Base-by-base conservation (phyloP, 2,329 filamentous ascomycete genomes). In the Aspergillus terreus region DNA sequence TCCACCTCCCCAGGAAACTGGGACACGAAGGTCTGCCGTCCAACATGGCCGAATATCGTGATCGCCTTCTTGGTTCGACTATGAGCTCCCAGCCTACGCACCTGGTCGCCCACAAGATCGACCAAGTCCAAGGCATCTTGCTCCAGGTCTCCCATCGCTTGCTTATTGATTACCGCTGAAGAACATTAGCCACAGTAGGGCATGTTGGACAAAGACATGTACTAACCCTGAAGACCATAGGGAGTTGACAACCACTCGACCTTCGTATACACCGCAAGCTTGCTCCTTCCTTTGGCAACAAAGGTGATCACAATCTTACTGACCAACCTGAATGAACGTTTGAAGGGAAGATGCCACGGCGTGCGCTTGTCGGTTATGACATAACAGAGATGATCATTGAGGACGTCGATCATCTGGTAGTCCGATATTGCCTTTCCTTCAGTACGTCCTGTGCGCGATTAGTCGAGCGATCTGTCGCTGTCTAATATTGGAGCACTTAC, bases 241-340 rank as follows among this genome's bases (percentile, higher is more conserved):
- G 85, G 85, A 49, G 82, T 76, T 58, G 84, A 87, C 23, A 83
- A 80, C 94, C 94, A 97, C 60, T 90, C 88, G n/a, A 96, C 83
- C 63, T 87, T 88, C 48, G 86, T 88, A 71, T 90, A 95, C 41
- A 97, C 83, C 23, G 91, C 87, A 50, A 99, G 82, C 73, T 94
- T 96, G 71, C 90, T 95, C 69, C 87, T 91, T 11, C 89, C 91
- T 73, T 97, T 97, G 47, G 90, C 85, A 54, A 92, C 81, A 65
- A 97, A 90, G 2, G 94, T 96, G 56, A 99, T 94, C 57, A 96
- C 90, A 56, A 96, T 85, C 71, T 96, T 96, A 59, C 84, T 92
- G 51, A 95, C 83, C 19, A 96, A 77, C 61, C 86, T 86, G 72
- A 97, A 95, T 47, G 84, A 82, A 45, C 84, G 79, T 48, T 86